Evolutionary conservation across 2,329 filamentous ascomycete genomes (phyloP).

Genomic region (Sordariomycetes sp.): DNA sequence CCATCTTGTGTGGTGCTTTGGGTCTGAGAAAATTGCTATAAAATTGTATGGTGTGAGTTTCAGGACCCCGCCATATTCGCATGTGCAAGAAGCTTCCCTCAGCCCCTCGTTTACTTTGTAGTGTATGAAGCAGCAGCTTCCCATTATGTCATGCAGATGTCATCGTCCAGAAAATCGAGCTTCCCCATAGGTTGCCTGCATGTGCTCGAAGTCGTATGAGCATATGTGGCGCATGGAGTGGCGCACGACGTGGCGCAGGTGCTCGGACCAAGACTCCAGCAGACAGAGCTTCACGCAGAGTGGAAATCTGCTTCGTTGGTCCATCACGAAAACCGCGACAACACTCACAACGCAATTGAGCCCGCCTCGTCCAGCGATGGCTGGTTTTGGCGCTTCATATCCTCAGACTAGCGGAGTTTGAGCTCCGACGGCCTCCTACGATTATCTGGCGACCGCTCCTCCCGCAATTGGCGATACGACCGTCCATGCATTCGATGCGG

Average conservation of each 20-base stretch:
- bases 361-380: background rate
- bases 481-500: background rate
- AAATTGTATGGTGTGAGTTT: slow-evolving; percentile 4
- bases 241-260: background rate
- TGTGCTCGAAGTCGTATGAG: background rate
- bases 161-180: background rate
- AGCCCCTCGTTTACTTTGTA: slow-evolving; percentile 3
- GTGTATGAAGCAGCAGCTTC: background rate
- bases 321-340: background rate
- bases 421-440: background rate
- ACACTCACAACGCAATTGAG: background rate
- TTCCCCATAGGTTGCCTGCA: background rate
- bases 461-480: background rate
- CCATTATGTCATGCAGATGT: background rate
- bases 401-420: background rate
- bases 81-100: slow-evolving; percentile 1
- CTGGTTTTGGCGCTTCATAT: background rate
- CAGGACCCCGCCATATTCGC: slow-evolving; percentile 3
- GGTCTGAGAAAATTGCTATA: background rate
- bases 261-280: too few species aligned
- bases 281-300: background rate
- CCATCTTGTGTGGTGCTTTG: slow-evolving; percentile 39
- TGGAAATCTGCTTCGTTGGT: background rate
- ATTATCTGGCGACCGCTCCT: background rate
- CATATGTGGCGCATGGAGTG: background rate